Evolutionary conservation across 306 rosid species (phyloP).

Genomic region (Corylus heterophylla): DNA sequence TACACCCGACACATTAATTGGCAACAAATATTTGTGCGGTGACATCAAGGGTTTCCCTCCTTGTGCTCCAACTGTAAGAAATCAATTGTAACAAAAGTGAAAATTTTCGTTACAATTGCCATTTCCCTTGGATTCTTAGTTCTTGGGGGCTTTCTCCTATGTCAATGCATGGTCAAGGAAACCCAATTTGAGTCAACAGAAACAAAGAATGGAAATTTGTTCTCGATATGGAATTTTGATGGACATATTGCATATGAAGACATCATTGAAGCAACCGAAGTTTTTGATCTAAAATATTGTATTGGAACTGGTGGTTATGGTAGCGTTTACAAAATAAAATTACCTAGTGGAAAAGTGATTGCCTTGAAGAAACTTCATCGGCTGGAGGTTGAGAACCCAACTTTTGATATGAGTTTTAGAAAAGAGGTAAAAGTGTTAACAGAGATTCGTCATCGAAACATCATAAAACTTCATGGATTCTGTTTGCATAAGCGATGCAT

Average conservation of each 20-base stretch:
- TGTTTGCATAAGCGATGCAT: slow-evolving; percentile 22
- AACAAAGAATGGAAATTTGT: not conserved
- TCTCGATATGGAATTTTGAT: not conserved
- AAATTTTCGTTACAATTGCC: not conserved
- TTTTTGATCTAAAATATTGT: not conserved
- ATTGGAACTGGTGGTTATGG: slow-evolving; percentile 16
- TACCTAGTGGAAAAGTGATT: not conserved
- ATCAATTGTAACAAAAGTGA: not conserved
- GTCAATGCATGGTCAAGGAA: not conserved
- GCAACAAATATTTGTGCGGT: not conserved
- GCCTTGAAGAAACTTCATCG: slow-evolving; percentile 30
- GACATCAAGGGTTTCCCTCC: not conserved
- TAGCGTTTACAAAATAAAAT: slow-evolving; percentile 10
- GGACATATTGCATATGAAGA: not conserved
- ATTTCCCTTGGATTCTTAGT: not conserved
- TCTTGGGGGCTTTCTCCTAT: not conserved
- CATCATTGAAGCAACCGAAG: not conserved
- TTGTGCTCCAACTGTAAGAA: not conserved
- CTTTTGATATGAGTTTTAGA: not conserved
- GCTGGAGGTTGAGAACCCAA: not conserved
- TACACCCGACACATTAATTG: not conserved
- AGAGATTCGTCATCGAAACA: slow-evolving; percentile 7
- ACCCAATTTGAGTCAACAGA: not conserved
- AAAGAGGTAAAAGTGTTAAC: slow-evolving; percentile 21
- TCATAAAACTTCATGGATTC: slow-evolving; percentile 21